Evolutionary conservation across 768 basidiomycete genomes (phyloP).

Genomic region (Amanita phalloides): DNA sequence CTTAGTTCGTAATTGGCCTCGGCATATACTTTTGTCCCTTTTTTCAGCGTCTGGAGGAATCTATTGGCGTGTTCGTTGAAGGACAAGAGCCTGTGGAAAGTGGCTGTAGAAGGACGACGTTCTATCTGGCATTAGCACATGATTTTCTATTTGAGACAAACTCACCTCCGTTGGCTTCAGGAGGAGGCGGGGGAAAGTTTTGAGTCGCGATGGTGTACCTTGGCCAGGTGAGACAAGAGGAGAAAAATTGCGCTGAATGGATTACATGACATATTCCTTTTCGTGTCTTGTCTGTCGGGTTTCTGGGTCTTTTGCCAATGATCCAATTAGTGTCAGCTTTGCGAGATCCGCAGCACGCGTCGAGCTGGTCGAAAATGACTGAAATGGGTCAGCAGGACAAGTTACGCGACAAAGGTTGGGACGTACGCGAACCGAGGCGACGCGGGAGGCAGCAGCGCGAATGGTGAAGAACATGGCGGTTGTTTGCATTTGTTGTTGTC

Average conservation of each 20-base stretch:
- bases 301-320: conserved; percentile 63
- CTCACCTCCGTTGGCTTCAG: conserved; percentile 53
- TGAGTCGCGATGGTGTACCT: conserved; percentile 75
- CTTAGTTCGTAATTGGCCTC: conserved; percentile 72
- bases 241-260: background rate
- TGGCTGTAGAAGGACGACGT: conserved; percentile 38
- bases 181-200: conserved; percentile 47
- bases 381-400: background rate
- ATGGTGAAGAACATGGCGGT: conserved; percentile 39
- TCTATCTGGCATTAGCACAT: conserved; percentile 24
- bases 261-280: conserved; percentile 66
- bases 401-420: background rate
- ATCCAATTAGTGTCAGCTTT: conserved; percentile 70
- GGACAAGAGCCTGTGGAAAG: conserved; percentile 72
- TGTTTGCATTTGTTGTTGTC: conserved; percentile 4
- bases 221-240: background rate
- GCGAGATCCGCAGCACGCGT: conserved; percentile 52
- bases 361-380: conserved; percentile 59
- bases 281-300: conserved; percentile 56
- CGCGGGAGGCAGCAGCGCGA: conserved; percentile 32
- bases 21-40: conserved; percentile 70
- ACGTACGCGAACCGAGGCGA: conserved; percentile 37
- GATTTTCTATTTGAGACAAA: background rate
- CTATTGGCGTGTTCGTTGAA: conserved; percentile 54
- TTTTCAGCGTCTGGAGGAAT: conserved; percentile 53